Conservation (phyloP, 1,284 basidiomycete species). For the Ustilago loliicola region DNA sequence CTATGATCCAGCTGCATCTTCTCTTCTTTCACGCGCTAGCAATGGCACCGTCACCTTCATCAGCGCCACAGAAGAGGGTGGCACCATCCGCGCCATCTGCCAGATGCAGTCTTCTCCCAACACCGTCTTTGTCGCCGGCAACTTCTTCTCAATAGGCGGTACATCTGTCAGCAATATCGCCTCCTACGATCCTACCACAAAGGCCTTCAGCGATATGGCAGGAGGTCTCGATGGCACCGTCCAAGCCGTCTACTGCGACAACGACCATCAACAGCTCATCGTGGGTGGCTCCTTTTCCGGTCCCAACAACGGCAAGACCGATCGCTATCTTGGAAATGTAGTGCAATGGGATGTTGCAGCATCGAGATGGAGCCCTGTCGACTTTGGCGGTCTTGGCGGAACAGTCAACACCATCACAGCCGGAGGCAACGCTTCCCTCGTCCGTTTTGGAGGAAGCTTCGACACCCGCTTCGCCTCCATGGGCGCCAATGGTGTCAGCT, state of each 20-base stretch:
- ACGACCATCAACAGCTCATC: conserved; percentile 80
- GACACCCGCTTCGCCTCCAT: conserved; percentile 75
- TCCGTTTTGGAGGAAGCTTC: conserved; percentile 92
- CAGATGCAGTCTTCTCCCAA: conserved; percentile 51
- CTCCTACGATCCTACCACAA: conserved; percentile 51
- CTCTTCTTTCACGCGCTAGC: conserved; percentile 59
- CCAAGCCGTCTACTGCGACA: conserved; percentile 85
- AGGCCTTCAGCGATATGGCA: conserved; percentile 42
- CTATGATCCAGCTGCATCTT: conserved; percentile 56
- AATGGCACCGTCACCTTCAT: conserved; percentile 64
- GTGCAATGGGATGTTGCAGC: conserved; percentile 82
- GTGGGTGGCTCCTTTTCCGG: conserved; percentile 82
- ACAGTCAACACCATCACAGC: conserved; percentile 83
- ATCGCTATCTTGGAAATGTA: conserved; percentile 76
- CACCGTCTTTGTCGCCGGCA: conserved; percentile 69
- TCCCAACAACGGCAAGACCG: conserved; percentile 60
- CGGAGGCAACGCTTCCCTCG: conserved; percentile 79
- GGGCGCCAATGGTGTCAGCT: conserved; percentile 34
- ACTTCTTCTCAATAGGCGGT: conserved; percentile 66
- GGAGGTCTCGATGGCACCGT: conserved; percentile 76
- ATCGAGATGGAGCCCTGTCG: conserved; percentile 80
- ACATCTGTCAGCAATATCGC: conserved; percentile 61
- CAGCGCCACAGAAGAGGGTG: conserved; percentile 66
- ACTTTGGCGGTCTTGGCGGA: conserved; percentile 86
- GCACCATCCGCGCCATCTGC: conserved; percentile 68